A percentile compares a stretch with the other conserved stretches of the same genome.
phyloP scores from a whole-genome alignment of 768 basidiomycete genomes.

The Boletus tomentosulus region DNA sequence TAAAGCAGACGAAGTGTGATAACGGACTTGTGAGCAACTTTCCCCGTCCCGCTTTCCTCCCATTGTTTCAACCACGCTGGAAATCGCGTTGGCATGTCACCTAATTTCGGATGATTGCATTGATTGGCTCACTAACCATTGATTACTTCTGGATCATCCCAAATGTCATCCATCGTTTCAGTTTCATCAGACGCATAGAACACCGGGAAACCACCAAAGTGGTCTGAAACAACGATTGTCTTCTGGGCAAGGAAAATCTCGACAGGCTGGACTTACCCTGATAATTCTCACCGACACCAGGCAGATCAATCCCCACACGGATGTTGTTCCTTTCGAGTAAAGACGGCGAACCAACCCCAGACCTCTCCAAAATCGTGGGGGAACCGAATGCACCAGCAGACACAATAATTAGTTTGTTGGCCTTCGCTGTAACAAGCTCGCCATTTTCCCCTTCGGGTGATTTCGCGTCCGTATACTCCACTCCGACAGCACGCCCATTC shows the following conservation, averaged over 20 bases:
- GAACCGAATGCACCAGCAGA: constrained; percentile 55
- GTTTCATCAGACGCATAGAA: constrained; percentile 38
- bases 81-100: too few relatives aligned
- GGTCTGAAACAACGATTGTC: constrained; percentile 20
- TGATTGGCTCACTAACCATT: too few relatives aligned
- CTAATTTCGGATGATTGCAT: too few relatives aligned
- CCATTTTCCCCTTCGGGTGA: not conserved
- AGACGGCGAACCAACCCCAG: constrained; percentile 58
- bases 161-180: constrained; percentile 48
- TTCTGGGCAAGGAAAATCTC: too few relatives aligned
- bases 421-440: constrained; percentile 20
- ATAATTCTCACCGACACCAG: constrained; percentile 74
- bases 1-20: not conserved
- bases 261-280: constrained; percentile 34
- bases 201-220: constrained; percentile 8
- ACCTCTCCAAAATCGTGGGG: constrained; percentile 53
- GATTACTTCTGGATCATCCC: constrained; percentile 20
- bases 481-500: constrained; percentile 34
- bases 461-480: constrained; percentile 31
- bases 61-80: too few relatives aligned
- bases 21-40: constrained; percentile 52
- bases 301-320: constrained; percentile 53
- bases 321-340: constrained; percentile 48
- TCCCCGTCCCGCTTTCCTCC: constrained; percentile 37
- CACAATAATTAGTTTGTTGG: constrained; percentile 42